A percentile compares a stretch with the other conserved stretches of the same genome.
phyloP scores from a whole-genome alignment of 164 flowering plant species.

The Nymphaea thermarum region DNA sequence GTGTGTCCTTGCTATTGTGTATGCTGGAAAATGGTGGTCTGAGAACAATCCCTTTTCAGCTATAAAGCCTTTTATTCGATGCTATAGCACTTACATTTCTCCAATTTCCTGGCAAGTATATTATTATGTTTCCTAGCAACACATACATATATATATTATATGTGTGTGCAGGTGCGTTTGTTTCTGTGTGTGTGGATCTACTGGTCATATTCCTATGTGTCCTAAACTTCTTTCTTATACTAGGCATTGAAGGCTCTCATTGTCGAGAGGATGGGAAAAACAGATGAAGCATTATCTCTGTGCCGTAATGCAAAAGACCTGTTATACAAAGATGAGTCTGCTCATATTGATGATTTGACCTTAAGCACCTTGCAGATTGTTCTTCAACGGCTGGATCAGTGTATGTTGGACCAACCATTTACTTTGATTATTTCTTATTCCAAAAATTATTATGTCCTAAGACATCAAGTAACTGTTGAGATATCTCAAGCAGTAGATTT shows the following conservation, averaged over 20 bases:
- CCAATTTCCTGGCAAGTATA: too few relatives aligned
- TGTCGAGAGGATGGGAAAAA: constrained; percentile 82
- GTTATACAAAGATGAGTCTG: constrained; percentile 30
- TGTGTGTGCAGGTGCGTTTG: too few relatives aligned
- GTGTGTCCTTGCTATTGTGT: too few relatives aligned
- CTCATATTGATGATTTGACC: constrained; percentile 66
- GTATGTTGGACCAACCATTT: constrained; percentile 27
- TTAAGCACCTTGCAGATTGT: constrained; percentile 88
- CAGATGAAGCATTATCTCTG: constrained; percentile 63
- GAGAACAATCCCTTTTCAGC: too few relatives aligned
- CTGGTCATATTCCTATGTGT: too few relatives aligned
- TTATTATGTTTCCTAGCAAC: too few relatives aligned
- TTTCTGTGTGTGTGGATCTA: too few relatives aligned
- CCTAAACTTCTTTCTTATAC: background rate
- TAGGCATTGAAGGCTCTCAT: constrained; percentile 81
- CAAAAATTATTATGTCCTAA: too few relatives aligned
- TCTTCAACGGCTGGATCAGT: constrained; percentile 76
- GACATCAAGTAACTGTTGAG: background rate
- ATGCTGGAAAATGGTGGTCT: too few relatives aligned
- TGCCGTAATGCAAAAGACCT: constrained; percentile 65
- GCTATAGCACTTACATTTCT: too few relatives aligned
- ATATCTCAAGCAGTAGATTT: constrained; percentile 52
- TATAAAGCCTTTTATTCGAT: too few relatives aligned
- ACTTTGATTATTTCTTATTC: background rate
- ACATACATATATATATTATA: too few relatives aligned